phyloP scores from a whole-genome alignment of 768 basidiomycete genomes.

The Tricholoma flavovirens region DNA sequence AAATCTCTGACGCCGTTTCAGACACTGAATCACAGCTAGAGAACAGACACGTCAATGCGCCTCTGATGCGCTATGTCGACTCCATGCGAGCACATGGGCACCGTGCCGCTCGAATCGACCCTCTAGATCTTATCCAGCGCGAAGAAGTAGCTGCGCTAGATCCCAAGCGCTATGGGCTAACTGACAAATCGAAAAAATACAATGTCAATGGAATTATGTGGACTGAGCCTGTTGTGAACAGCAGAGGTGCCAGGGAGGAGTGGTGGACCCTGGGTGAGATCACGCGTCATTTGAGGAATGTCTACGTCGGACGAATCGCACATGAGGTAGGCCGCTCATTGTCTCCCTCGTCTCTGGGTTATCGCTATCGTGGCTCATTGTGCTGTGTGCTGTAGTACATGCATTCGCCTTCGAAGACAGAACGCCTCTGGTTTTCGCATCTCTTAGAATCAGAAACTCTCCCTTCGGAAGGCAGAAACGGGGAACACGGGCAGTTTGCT shows the following conservation, averaged over 20 bases:
- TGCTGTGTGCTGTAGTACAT: conserved; percentile 44
- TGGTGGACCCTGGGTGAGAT: conserved; percentile 72
- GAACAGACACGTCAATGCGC: conserved; percentile 67
- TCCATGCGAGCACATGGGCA: conserved; percentile 83
- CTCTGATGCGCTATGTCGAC: conserved; percentile 84
- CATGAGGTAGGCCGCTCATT: conserved; percentile 52
- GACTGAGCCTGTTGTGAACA: conserved; percentile 44
- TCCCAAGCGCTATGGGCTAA: conserved; percentile 71
- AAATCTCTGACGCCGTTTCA: conserved; percentile 19
- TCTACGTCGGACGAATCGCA: conserved; percentile 83
- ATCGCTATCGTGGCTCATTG: not conserved
- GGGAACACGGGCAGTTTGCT: conserved; percentile 20
- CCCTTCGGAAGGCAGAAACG: conserved; percentile 25
- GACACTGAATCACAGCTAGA: conserved; percentile 61
- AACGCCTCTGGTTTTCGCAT: conserved; percentile 86
- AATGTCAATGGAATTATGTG: conserved; percentile 81
- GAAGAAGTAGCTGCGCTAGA: conserved; percentile 75
- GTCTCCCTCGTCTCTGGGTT: too few species aligned
- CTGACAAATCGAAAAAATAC: conserved; percentile 46
- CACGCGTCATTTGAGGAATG: conserved; percentile 55
- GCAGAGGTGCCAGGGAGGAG: conserved; percentile 26
- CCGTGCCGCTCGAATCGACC: conserved; percentile 81
- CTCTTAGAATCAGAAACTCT: conserved; percentile 62
- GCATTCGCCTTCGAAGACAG: conserved; percentile 83
- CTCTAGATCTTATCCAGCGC: conserved; percentile 80